Percentiles rank a stretch among this genome's conserved stretches.
phyloP scores from a whole-genome alignment of 305 asterid species.

The Coffea humblotiana region DNA sequence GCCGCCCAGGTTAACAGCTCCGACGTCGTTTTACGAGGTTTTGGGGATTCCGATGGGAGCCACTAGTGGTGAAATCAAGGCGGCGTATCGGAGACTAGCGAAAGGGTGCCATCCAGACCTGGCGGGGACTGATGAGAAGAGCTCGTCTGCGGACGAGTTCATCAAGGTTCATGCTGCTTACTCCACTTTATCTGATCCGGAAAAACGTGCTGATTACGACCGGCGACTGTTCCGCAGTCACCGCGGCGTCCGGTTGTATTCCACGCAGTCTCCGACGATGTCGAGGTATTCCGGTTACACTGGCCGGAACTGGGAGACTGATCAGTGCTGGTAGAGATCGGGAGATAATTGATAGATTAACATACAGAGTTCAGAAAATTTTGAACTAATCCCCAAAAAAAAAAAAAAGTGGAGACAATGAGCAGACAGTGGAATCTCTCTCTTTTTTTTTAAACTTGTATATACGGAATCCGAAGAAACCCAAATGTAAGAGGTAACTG shows the following conservation, averaged over 20 bases:
- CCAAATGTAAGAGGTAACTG: background rate
- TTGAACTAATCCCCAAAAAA: background rate
- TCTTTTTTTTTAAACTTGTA: background rate
- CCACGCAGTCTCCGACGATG: background rate
- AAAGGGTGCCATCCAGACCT: slow-evolving; percentile 47
- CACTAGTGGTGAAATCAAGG: slow-evolving; percentile 36
- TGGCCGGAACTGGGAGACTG: slow-evolving; percentile 53
- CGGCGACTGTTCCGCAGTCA: slow-evolving; percentile 22
- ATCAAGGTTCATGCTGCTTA: slow-evolving; percentile 47
- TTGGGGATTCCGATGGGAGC: slow-evolving; percentile 39
- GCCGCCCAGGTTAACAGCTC: slow-evolving; percentile 13
- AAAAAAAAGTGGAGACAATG: background rate
- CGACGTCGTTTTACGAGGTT: slow-evolving; percentile 44
- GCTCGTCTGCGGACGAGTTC: slow-evolving; percentile 40
- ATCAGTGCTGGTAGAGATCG: slow-evolving; percentile 52
- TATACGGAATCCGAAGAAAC: background rate
- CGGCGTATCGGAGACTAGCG: slow-evolving; percentile 44
- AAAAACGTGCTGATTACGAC: slow-evolving; percentile 44
- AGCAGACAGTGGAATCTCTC: background rate
- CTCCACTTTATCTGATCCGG: slow-evolving; percentile 50
- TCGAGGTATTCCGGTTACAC: slow-evolving; percentile 30
- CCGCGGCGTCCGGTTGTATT: slow-evolving; percentile 13
- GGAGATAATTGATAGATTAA: background rate
- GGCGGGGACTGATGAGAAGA: slow-evolving; percentile 29
- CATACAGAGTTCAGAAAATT: background rate